Evolutionary conservation across 2,329 filamentous ascomycete genomes (phyloP), one percentile per base, ranked within the genome.

Genomic region (Aspergillus japonicus): DNA sequence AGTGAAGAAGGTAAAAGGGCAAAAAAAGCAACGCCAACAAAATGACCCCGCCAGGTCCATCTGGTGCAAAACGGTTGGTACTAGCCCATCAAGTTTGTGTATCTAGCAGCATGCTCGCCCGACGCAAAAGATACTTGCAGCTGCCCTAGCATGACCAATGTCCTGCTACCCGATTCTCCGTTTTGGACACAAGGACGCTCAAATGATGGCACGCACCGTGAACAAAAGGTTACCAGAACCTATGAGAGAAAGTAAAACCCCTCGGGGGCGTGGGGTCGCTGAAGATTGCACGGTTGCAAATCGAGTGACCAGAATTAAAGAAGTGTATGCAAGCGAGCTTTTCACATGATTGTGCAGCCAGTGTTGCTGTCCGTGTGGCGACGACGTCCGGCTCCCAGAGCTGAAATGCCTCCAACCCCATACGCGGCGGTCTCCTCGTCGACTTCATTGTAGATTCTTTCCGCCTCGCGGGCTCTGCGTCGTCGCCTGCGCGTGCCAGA

Each of bases 391-490:
- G 53, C 53, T 23, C 78, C 79, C 6, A 79, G 78, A n/a, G 68
- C 66, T 21, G 70, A 71, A 26, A 75, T 56, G 16, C 69, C 71
- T 4, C 72, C 75, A 31, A 68, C 63, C 4, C 70, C 74, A 56
- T 75, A 75, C 52, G 57, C 72, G 47, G 75, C 76, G 3, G 78
- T 86, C 12, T 85, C 89, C 49, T 90, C 90, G 64, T 92, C 90
- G 72, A 96, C 92, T 66, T 91, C 87, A 50, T 89, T 87, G 75
- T 95, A 91, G 66, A 91, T 81, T 71, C 89, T 82, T 71, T 92
- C 89, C 5, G 92, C 92, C 73, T 96, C 91, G 50, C 93, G 84
- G 2, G 91, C 91, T 60, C 93, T 83, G 53, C 92, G 83, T 64
- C 92, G 82, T 60, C 93, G 81, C 56, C 92, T 82, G 56, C 92